Evolutionary conservation across 495 filamentous ascomycete species (phyloP), one percentile per base, ranked within the genome.

Genomic region (Penicillium goetzii): DNA sequence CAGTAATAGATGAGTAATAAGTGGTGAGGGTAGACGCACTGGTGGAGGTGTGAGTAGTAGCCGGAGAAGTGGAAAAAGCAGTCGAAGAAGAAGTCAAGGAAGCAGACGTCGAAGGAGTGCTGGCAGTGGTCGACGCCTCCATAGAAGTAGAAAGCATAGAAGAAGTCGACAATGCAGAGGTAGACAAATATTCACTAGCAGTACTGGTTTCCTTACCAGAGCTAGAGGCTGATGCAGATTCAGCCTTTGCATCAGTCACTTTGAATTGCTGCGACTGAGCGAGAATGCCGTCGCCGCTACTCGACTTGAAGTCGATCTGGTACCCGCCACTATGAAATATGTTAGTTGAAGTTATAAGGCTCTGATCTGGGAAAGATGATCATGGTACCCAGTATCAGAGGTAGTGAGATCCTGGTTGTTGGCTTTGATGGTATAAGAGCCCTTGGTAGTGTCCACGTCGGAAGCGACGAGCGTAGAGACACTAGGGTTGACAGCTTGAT

Each of bases 381-480:
- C 32, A 23, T 21, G 52, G 1, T 69, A 75, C 74, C 74, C 75
- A 26, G 58, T 64, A 19, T 74, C 64, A n/a, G 59, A 30, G 0
- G 1, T 11, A 23, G 34, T 54, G 8, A 67, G 60, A 26, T 56
- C 66, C 2, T 55, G 38, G n/a, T 62, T 47, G 25, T 69, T 67
- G 17, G 66, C 64, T 28, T 71, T 70, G 32, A 76, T 71, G 1
- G 62, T 72, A 34, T 75, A 78, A 9, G 74, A 72, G 5, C 72
- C 73, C 21, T 57, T 60, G 10, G 65, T 65, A 2, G 70, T 68
- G 23, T 76, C 67, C 23, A 77, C 67, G 58, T 70, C 63, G 11
- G 64, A 56, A 10, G 73, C 75, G 45, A 81, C 75, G 6, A 79
- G 75, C 47, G 80, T 74, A 21, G 79, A 69, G 1, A 82, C 64